phyloP scores from a whole-genome alignment of 2,329 filamentous ascomycete genomes.

The Ophiocordyceps unilateralis region DNA sequence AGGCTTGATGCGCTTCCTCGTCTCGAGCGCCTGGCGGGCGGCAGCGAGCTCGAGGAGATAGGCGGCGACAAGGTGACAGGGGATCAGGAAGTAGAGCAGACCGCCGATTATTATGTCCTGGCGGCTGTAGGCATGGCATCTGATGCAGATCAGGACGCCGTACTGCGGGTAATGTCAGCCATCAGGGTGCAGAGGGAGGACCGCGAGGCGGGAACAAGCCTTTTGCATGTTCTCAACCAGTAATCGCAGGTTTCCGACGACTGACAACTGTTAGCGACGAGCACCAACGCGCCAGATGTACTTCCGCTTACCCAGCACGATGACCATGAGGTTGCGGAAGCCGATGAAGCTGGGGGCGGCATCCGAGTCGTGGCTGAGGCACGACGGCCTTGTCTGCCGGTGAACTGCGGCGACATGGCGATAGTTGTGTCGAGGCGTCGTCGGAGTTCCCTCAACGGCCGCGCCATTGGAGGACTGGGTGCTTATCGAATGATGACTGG shows the following conservation, averaged over 20 bases:
- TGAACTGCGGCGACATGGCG: constrained; percentile 85
- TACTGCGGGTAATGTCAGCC: constrained; percentile 42
- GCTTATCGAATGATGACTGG: constrained; percentile 9
- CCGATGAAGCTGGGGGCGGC: constrained; percentile 71
- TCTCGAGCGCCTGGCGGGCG: constrained; percentile 57
- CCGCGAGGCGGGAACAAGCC: constrained; percentile 23
- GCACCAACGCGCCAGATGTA: neutral
- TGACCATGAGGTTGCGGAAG: constrained; percentile 90
- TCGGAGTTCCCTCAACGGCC: constrained; percentile 7
- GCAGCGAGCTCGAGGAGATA: constrained; percentile 79
- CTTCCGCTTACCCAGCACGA: constrained; percentile 54
- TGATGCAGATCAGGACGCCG: constrained; percentile 81
- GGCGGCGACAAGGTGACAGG: constrained; percentile 77
- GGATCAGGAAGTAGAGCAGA: constrained; percentile 70
- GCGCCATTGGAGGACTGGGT: constrained; percentile 8
- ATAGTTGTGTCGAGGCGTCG: constrained; percentile 33
- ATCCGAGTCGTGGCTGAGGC: constrained; percentile 67
- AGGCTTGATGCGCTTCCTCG: constrained; percentile 35
- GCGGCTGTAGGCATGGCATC: constrained; percentile 71
- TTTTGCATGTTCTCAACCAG: constrained; percentile 97
- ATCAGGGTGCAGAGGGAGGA: neutral
- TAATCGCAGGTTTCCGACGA: constrained; percentile 82
- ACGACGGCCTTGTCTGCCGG: constrained; percentile 52
- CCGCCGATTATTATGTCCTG: constrained; percentile 63
- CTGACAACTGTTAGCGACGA: constrained; percentile 23